phyloP scores from a whole-genome alignment of 352 stramenopile genomes.

The Peronospora destructor region DNA sequence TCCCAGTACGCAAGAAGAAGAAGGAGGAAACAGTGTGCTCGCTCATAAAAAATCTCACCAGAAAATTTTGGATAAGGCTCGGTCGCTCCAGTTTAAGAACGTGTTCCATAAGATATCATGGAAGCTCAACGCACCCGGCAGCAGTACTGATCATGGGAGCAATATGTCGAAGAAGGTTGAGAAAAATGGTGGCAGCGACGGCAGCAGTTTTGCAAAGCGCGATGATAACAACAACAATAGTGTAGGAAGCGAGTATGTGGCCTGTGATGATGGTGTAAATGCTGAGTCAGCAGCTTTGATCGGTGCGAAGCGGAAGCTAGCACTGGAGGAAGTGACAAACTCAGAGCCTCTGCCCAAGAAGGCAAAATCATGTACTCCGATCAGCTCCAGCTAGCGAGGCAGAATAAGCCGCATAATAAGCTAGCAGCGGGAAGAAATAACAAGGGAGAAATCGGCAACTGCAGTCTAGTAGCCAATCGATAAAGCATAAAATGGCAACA shows the following conservation, averaged over 20 bases:
- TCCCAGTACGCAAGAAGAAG: conserved; percentile 52
- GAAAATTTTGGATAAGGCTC: conserved; percentile 26
- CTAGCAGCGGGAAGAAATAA: conserved; percentile 23
- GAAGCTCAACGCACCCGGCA: conserved; percentile 32
- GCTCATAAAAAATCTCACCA: conserved; percentile 41
- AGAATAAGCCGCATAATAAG: conserved; percentile 21
- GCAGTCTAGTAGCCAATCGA: conserved; percentile 23
- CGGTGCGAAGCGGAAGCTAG: conserved; percentile 55
- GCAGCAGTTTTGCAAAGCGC: conserved; percentile 8
- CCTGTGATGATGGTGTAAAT: conserved; percentile 9
- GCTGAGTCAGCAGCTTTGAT: conserved; percentile 19
- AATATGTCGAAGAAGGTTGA: conserved; percentile 9
- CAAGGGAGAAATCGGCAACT: conserved; percentile 11
- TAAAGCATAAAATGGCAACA: conserved; percentile 35
- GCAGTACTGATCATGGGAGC: conserved; percentile 10
- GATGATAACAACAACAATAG: conserved; percentile 32
- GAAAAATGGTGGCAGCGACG: conserved; percentile 4
- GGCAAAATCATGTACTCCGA: conserved; percentile 57
- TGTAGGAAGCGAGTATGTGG: conserved; percentile 15
- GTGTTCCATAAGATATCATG: conserved; percentile 78
- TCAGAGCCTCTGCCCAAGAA: conserved; percentile 68
- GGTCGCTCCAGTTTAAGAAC: conserved; percentile 61
- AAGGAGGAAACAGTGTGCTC: conserved; percentile 34
- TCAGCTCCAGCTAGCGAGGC: conserved; percentile 49
- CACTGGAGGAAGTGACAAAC: conserved; percentile 40